These are phyloP conservation scores for Yamadazyma pseudoaaseri DNA, from an alignment of 1,139 yeast genomes.

Conservation along the genomic window DNA sequence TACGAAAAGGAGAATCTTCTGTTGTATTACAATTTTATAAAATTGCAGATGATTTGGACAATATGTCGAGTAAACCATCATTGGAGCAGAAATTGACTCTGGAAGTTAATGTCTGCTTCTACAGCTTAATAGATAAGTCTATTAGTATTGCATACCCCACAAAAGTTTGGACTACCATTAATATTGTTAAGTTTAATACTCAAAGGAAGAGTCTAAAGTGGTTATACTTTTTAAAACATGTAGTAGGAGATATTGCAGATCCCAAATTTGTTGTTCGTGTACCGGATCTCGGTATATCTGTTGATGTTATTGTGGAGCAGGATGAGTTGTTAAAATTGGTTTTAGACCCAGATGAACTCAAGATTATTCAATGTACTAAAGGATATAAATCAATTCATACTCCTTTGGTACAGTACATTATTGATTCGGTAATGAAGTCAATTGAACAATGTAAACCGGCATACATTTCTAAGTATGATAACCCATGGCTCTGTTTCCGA, in stretches of 20 bases:
- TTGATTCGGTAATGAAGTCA: slow-evolving; percentile 17
- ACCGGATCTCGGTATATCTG: slow-evolving; percentile 15
- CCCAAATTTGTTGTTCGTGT: slow-evolving; percentile 14
- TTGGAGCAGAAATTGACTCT: slow-evolving; percentile 20
- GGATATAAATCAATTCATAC: slow-evolving; percentile 39
- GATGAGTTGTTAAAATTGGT: slow-evolving; percentile 15
- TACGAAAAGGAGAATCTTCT: slow-evolving; percentile 58
- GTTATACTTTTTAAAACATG: slow-evolving; percentile 56
- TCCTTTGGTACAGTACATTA: slow-evolving; percentile 34
- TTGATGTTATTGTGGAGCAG: slow-evolving; percentile 52
- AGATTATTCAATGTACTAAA: slow-evolving; percentile 13
- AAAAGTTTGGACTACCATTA: slow-evolving; percentile 31
- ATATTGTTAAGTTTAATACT: slow-evolving; percentile 56
- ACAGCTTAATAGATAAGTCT: slow-evolving; percentile 69
- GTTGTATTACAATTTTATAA: slow-evolving; percentile 63
- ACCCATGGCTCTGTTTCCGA: slow-evolving; percentile 57
- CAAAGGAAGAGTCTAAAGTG: slow-evolving; percentile 56
- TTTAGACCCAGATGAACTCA: slow-evolving; percentile 4
- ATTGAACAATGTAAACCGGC: slow-evolving; percentile 12
- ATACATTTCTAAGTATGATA: slow-evolving; percentile 2
- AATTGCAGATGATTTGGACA: slow-evolving; percentile 34
- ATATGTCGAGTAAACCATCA: slow-evolving; percentile 19
- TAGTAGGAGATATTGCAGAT: slow-evolving; percentile 29
- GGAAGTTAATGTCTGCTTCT: slow-evolving; percentile 45
- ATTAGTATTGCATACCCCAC: slow-evolving; percentile 49